Percentiles rank a stretch among this genome's conserved stretches.
Evolutionary conservation across 2,329 filamentous ascomycete species (phyloP).

Genomic region (Alternaria brassicicola): DNA sequence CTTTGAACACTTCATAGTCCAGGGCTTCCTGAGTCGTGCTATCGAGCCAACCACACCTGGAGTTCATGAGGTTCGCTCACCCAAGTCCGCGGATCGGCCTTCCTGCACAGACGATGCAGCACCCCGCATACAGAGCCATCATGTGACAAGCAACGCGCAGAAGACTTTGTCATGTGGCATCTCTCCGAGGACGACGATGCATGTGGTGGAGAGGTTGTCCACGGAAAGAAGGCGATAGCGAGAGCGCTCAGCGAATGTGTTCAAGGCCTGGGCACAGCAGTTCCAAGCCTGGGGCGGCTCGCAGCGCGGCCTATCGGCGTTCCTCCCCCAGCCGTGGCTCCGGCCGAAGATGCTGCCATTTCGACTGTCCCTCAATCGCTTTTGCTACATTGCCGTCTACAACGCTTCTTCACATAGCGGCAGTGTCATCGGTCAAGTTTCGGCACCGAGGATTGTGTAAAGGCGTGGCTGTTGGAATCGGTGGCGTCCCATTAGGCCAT

Average conservation of each 20-base stretch:
- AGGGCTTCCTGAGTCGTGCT: background rate
- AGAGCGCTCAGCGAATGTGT: background rate
- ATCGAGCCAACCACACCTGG: background rate
- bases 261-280: background rate
- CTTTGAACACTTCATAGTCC: background rate
- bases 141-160: slow-evolving; percentile 19
- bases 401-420: background rate
- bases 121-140: slow-evolving; percentile 10
- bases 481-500: slow-evolving; percentile 9
- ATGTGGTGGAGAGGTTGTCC: background rate
- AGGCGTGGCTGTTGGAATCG: slow-evolving; percentile 1
- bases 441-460: background rate
- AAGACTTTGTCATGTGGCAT: slow-evolving; percentile 11
- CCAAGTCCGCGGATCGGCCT: slow-evolving; percentile 7
- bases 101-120: slow-evolving; percentile 8
- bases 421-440: slow-evolving; percentile 4
- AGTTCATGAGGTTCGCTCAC: slow-evolving; percentile 7
- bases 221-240: background rate
- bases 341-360: background rate
- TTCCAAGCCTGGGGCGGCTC: background rate
- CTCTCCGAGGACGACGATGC: background rate
- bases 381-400: background rate
- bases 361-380: background rate
- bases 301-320: slow-evolving; percentile 3
- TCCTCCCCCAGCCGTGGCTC: background rate